Conservation (phyloP, 441 rosid species). For the Erodium moschatum region DNA sequence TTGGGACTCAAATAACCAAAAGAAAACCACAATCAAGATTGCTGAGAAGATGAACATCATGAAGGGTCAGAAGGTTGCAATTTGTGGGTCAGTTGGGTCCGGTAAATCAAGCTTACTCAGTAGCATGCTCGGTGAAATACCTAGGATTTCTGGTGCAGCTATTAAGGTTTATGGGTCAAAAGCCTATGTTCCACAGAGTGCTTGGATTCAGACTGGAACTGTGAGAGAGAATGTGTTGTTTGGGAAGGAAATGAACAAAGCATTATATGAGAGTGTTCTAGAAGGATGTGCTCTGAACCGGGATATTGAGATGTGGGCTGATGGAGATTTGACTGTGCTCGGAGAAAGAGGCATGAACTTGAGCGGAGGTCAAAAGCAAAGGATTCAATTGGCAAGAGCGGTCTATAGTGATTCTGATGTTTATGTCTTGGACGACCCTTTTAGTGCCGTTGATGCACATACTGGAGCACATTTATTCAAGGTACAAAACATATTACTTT, state of each 20-base stretch:
- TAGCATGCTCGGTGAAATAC: constrained; percentile 71
- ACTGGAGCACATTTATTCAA: constrained; percentile 84
- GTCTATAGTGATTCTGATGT: constrained; percentile 54
- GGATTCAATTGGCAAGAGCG: constrained; percentile 65
- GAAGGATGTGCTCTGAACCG: constrained; percentile 74
- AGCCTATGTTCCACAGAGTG: constrained; percentile 88
- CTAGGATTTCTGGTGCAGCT: constrained; percentile 59
- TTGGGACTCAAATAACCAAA: constrained; percentile 32
- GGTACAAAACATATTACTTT: constrained; percentile 26
- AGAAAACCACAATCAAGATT: constrained; percentile 33
- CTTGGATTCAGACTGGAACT: constrained; percentile 83
- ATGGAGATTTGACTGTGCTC: constrained; percentile 76
- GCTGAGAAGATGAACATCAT: constrained; percentile 31
- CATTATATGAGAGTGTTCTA: constrained; percentile 51
- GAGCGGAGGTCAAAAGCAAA: too few species aligned
- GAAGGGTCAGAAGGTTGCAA: constrained; percentile 71
- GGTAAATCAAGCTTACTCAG: constrained; percentile 89
- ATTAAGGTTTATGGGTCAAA: constrained; percentile 69
- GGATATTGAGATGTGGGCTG: constrained; percentile 71
- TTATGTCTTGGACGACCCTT: constrained; percentile 78
- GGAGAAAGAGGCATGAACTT: constrained; percentile 89
- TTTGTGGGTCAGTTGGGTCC: constrained; percentile 87
- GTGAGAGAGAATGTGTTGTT: constrained; percentile 79
- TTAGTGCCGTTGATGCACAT: constrained; percentile 97
- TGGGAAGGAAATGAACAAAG: constrained; percentile 48